A percentile compares a stretch with the other conserved stretches of the same genome.
These are phyloP conservation scores for Hypocreales sp. DNA, from an alignment of 2,329 filamentous ascomycete species.

Conservation along the genomic window DNA sequence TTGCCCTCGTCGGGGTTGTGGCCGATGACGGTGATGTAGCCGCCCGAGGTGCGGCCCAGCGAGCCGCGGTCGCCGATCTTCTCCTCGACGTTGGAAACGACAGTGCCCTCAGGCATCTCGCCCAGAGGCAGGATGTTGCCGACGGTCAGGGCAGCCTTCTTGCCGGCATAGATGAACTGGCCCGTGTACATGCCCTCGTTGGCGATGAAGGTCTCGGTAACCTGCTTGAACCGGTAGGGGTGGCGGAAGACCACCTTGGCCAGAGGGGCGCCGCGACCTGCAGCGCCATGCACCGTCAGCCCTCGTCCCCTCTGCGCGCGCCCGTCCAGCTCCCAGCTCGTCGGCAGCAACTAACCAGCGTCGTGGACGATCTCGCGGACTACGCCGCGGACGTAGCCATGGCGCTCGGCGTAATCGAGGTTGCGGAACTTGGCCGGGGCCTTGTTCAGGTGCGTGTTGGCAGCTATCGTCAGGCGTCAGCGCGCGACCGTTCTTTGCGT, in stretches of 20 bases:
- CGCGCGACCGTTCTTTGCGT: too few relatives aligned
- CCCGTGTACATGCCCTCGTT: conserved; percentile 99
- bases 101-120: conserved; percentile 96
- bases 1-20: conserved; percentile 99
- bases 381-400: conserved; percentile 94
- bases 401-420: conserved; percentile 91
- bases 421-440: conserved; percentile 71
- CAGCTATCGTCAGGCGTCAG: conserved; percentile 34
- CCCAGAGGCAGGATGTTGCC: conserved; percentile 93
- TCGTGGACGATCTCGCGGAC: conserved; percentile 99
- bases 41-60: conserved; percentile 92
- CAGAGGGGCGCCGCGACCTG: conserved; percentile 80
- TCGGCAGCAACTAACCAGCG: conserved; percentile 41
- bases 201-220: conserved; percentile 99
- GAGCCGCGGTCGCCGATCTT: conserved; percentile 94
- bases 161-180: conserved; percentile 99
- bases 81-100: conserved; percentile 98
- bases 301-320: conserved; percentile 4
- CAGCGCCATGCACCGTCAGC: conserved; percentile 11
- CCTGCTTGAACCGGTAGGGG: conserved; percentile 95
- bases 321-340: conserved; percentile 5
- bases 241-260: conserved; percentile 95
- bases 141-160: conserved; percentile 93
- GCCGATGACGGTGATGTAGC: conserved; percentile 97
- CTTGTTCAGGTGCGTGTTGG: conserved; percentile 88